Percentiles rank a stretch among this genome's conserved stretches.
Conservation (phyloP, 768 basidiomycete species). For the Tulasnella sp. region DNA sequence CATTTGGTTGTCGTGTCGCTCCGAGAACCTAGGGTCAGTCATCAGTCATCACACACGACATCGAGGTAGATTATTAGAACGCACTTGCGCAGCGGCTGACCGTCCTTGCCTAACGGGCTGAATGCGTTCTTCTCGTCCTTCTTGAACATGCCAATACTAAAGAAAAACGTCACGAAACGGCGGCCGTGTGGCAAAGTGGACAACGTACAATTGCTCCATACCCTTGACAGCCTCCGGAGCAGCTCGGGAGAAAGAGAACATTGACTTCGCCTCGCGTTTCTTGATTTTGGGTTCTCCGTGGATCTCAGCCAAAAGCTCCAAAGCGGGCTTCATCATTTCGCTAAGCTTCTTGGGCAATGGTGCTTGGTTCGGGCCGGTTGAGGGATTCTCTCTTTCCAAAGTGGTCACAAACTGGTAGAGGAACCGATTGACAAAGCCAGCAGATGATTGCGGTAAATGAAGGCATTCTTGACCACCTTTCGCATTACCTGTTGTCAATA, state of each 20-base stretch:
- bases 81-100: background rate
- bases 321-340: background rate
- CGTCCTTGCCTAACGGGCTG: slow-evolving; percentile 6
- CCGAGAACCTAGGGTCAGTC: slow-evolving; percentile 1
- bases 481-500: background rate
- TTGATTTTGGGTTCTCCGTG: slow-evolving; percentile 1
- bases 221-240: background rate
- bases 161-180: background rate
- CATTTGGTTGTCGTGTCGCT: slow-evolving; percentile 10
- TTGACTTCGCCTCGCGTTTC: background rate
- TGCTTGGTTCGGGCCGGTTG: background rate
- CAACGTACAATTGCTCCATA: slow-evolving; percentile 4
- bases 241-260: slow-evolving; percentile 6
- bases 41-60: background rate
- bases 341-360: background rate
- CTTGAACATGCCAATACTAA: background rate
- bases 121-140: slow-evolving; percentile 1
- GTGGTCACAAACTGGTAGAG: background rate
- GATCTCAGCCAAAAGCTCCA: background rate
- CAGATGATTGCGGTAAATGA: background rate
- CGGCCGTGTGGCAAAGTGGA: background rate
- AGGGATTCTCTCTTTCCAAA: background rate
- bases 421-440: background rate
- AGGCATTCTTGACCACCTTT: slow-evolving; percentile 3
- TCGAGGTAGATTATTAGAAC: background rate